Evolutionary conservation across 495 filamentous ascomycete genomes (phyloP).

Genomic region (Aspergillus sclerotiicarbonarius): DNA sequence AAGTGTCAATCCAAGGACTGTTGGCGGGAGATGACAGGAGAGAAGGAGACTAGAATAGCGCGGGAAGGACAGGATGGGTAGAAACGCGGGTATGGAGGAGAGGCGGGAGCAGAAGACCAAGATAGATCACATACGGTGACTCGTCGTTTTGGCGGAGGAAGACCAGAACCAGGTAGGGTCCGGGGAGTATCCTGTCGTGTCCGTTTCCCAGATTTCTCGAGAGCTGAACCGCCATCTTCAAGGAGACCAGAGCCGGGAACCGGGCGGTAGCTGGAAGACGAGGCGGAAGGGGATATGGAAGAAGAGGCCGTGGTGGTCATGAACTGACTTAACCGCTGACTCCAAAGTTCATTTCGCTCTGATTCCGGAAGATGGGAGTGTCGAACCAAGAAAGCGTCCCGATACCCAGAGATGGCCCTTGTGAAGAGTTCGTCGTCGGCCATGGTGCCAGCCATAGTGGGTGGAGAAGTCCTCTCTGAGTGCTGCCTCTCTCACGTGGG

Average conservation of each 20-base stretch:
- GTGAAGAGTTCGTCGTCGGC: conserved; percentile 47
- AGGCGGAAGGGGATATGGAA: conserved; percentile 12
- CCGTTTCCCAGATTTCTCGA: conserved; percentile 43
- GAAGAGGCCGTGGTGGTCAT: conserved; percentile 27
- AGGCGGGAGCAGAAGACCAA: conserved; percentile 44
- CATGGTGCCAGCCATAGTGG: conserved; percentile 38
- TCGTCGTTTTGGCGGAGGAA: conserved; percentile 47
- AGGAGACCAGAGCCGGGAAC: conserved; percentile 23
- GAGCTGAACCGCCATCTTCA: conserved; percentile 19
- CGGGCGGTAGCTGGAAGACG: conserved; percentile 22
- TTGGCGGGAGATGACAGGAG: conserved; percentile 22
- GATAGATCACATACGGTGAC: conserved; percentile 49
- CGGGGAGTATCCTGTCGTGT: conserved; percentile 46
- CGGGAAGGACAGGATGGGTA: conserved; percentile 25
- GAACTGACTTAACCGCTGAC: conserved; percentile 40
- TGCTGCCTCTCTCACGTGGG: conserved; percentile 14
- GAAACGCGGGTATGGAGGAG: conserved; percentile 21
- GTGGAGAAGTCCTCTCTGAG: conserved; percentile 16
- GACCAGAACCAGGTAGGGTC: conserved; percentile 43
- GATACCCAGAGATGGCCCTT: conserved; percentile 46
- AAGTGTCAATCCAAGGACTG: conserved; percentile 48
- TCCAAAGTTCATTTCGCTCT: conserved; percentile 46
- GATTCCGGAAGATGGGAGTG: conserved; percentile 46
- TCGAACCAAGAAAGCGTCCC: conserved; percentile 45
- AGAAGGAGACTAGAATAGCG: conserved; percentile 22